These are phyloP conservation scores for Nidula microcarpa DNA, from an alignment of 768 basidiomycete species.

Conservation along the genomic window DNA sequence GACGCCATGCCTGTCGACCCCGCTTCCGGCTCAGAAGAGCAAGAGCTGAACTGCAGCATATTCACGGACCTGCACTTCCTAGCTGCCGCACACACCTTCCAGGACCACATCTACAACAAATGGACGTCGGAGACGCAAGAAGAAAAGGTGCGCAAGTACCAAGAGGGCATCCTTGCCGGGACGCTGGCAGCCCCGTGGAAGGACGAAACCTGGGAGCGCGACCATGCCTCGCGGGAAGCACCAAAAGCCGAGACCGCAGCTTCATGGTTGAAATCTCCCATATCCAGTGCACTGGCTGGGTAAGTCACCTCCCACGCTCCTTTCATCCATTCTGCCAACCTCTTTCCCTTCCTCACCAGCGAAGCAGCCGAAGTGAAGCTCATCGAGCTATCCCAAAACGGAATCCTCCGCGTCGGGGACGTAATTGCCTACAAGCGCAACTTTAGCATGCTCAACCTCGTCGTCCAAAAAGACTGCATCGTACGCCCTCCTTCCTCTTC, in stretches of 20 bases:
- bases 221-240: slow-evolving; percentile 19
- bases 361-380: slow-evolving; percentile 43
- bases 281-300: too few relatives aligned
- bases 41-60: slow-evolving; percentile 28
- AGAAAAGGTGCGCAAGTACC: slow-evolving; percentile 37
- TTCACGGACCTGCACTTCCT: slow-evolving; percentile 54
- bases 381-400: slow-evolving; percentile 37
- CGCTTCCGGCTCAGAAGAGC: slow-evolving; percentile 1
- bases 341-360: slow-evolving; percentile 13
- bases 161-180: slow-evolving; percentile 39
- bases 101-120: slow-evolving; percentile 54
- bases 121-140: slow-evolving; percentile 44
- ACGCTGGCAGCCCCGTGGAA: slow-evolving; percentile 57
- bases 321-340: neutral
- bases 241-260: too few relatives aligned
- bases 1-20: slow-evolving; percentile 15
- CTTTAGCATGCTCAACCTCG: slow-evolving; percentile 33
- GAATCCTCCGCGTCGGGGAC: slow-evolving; percentile 48
- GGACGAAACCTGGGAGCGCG: slow-evolving; percentile 55
- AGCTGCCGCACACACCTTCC: slow-evolving; percentile 52
- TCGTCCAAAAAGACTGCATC: slow-evolving; percentile 54
- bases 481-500: slow-evolving; percentile 24
- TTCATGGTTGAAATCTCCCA: too few relatives aligned
- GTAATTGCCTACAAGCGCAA: slow-evolving; percentile 48
- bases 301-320: neutral